These are phyloP conservation scores for Penicillium sp. DNA, from an alignment of 2,329 filamentous ascomycete genomes.

Conservation along the genomic window DNA sequence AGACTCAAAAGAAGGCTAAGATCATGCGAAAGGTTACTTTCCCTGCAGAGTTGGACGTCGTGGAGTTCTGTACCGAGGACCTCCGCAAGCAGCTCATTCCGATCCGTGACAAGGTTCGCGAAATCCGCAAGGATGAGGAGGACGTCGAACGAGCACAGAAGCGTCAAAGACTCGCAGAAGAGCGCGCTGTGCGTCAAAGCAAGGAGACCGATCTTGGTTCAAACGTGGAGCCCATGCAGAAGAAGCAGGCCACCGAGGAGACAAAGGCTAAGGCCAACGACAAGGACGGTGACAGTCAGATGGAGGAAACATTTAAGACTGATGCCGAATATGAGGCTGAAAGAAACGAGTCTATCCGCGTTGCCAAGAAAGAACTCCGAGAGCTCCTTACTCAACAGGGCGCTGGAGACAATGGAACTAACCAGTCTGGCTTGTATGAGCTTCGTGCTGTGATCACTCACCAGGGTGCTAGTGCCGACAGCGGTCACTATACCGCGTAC, in stretches of 20 bases:
- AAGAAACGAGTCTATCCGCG: conserved; percentile 70
- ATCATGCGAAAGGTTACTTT: conserved; percentile 99
- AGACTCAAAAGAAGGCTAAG: conserved; percentile 97
- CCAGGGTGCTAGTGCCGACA: conserved; percentile 94
- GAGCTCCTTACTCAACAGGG: conserved; percentile 74
- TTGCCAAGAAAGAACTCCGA: conserved; percentile 85
- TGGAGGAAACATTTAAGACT: conserved; percentile 80
- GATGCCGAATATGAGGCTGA: conserved; percentile 92
- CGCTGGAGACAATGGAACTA: conserved; percentile 75
- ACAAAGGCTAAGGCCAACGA: conserved; percentile 53
- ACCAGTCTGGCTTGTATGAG: conserved; percentile 94
- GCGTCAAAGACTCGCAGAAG: conserved; percentile 74
- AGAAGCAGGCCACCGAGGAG: conserved; percentile 52
- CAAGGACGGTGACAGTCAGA: conserved; percentile 70
- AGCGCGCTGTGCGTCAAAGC: conserved; percentile 54
- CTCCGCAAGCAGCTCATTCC: conserved; percentile 80
- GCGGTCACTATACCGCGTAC: conserved; percentile 96
- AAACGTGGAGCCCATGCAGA: conserved; percentile 46
- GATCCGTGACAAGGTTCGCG: conserved; percentile 93
- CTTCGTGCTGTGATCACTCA: conserved; percentile 92
- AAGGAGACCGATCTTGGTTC: conserved; percentile 37
- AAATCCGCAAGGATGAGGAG: conserved; percentile 91
- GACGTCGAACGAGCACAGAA: conserved; percentile 91
- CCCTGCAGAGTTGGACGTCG: conserved; percentile 85
- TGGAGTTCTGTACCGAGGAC: conserved; percentile 94